Evolutionary conservation across 257 asterid species (phyloP).

Genomic region (Solanum pimpinellifolium): DNA sequence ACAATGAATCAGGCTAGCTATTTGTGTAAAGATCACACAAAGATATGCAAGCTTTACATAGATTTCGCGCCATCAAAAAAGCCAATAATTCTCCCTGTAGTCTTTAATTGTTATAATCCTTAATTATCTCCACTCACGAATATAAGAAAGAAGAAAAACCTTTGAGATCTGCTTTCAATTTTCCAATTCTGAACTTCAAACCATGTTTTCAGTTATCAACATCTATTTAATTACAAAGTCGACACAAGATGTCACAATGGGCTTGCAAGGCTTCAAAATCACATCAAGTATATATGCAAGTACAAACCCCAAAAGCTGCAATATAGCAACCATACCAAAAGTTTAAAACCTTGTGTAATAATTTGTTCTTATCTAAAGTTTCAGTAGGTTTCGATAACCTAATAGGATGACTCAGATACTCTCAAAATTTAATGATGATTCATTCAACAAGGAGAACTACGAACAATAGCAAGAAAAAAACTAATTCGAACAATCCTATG

Average conservation of each 20-base stretch:
- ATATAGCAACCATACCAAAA: not conserved
- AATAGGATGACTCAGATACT: not conserved
- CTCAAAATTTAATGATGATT: not conserved
- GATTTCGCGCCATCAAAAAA: not conserved
- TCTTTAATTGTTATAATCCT: not conserved
- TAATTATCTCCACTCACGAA: not conserved
- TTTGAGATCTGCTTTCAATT: not conserved
- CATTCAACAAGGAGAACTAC: not conserved
- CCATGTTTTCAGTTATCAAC: not conserved
- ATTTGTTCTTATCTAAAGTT: not conserved
- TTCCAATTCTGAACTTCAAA: not conserved
- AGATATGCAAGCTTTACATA: not conserved
- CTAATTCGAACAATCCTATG: not conserved
- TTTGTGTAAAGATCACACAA: not conserved
- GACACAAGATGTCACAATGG: not conserved
- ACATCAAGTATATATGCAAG: not conserved
- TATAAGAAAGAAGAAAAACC: not conserved
- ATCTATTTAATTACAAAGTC: not conserved
- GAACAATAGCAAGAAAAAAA: not conserved
- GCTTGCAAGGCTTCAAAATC: not conserved
- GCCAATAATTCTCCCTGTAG: not conserved
- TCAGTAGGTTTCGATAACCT: not conserved
- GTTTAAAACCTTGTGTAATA: not conserved
- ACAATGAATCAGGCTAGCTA: not conserved
- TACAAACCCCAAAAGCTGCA: not conserved